A percentile compares a stretch with the other conserved stretches of the same genome.
Conservation (phyloP, 2,329 filamentous ascomycete genomes). For the Colletotrichum liriopes region DNA sequence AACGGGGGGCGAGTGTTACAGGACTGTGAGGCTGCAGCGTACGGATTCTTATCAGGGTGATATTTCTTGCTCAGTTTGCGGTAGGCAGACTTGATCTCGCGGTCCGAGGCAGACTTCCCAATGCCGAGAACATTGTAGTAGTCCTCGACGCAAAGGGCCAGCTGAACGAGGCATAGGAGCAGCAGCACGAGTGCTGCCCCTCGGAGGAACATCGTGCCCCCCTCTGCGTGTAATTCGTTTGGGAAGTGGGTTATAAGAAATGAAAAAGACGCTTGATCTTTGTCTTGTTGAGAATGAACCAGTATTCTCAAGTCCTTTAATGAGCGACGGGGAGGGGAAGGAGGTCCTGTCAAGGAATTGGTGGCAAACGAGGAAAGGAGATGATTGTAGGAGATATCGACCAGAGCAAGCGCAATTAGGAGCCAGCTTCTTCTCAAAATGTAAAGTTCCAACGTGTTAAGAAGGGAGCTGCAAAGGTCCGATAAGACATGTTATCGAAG, state of each 20-base stretch:
- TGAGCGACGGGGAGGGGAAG: not conserved
- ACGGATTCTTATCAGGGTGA: constrained; percentile 99
- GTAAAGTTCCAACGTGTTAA: constrained; percentile 47
- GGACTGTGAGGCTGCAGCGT: constrained; percentile 53
- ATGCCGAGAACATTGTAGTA: constrained; percentile 90
- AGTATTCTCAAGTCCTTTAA: not conserved
- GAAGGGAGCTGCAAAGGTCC: constrained; percentile 40
- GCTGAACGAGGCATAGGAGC: constrained; percentile 68
- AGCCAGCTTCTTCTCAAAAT: constrained; percentile 31
- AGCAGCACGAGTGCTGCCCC: constrained; percentile 65
- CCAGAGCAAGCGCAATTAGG: constrained; percentile 28
- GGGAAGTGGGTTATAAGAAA: not conserved
- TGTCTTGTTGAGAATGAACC: not conserved
- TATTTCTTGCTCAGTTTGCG: constrained; percentile 93
- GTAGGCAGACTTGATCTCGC: constrained; percentile 95
- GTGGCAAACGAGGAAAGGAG: not conserved
- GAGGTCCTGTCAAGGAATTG: not conserved
- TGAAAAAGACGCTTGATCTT: not conserved
- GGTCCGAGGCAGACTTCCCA: constrained; percentile 83
- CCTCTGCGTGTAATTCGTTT: constrained; percentile 33
- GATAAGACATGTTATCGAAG: constrained; percentile 40
- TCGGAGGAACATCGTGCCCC: constrained; percentile 66
- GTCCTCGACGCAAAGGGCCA: constrained; percentile 76
- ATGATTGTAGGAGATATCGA: constrained; percentile 16
- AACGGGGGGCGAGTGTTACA: not conserved